Evolutionary conservation across 129 eudicot genomes (phyloP), one percentile per base, ranked within the genome.

Genomic region (Flaveria linearis): DNA sequence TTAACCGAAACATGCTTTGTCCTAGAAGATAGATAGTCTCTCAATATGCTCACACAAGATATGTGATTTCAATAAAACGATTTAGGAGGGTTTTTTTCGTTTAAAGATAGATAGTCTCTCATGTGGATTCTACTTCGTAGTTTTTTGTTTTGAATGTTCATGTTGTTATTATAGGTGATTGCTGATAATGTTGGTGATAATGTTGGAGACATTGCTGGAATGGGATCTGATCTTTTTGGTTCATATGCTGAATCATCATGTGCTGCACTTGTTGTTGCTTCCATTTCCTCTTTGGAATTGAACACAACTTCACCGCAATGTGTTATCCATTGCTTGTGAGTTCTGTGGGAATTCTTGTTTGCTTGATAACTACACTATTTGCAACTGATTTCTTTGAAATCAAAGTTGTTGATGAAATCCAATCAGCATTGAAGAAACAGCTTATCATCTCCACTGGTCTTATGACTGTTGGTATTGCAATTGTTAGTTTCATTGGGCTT

Each of bases 181-280:
- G 96, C 96, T 3, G 96, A 89, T 77, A 89, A 89, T 41, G 96
- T 89, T 22, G 92, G 96, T 9, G 96, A 89, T 60, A 89, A 89
- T 30, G 96, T 89, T 20, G 96, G 96, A 3, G 96, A 89, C 84
- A 89, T 89, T 77, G 96, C 96, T 22, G 96, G 96, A 50, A 89
- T 89, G 96, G 96, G 96, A 22, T 89, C 96, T 2, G 96, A 87
- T 74, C 90, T 89, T 46, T 89, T 89, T 70, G 96, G 96, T 7
- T 89, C 96, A 4, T 89, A 89, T 56, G 96, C 96, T 0, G 96
- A 89, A 71, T 81, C 96, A 76, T 89, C 96, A 39, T 89, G 96
- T 81, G 96, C 96, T 22, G 96, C 96, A 18, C 90, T 89, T 74
- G 92, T 87, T 3, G 96, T 89, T 73, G 92, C 96, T 69, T 89